These are phyloP conservation scores for Coix lacrymajobi DNA, from an alignment of 176 grass and related monocot genomes.

Conservation along the genomic window DNA sequence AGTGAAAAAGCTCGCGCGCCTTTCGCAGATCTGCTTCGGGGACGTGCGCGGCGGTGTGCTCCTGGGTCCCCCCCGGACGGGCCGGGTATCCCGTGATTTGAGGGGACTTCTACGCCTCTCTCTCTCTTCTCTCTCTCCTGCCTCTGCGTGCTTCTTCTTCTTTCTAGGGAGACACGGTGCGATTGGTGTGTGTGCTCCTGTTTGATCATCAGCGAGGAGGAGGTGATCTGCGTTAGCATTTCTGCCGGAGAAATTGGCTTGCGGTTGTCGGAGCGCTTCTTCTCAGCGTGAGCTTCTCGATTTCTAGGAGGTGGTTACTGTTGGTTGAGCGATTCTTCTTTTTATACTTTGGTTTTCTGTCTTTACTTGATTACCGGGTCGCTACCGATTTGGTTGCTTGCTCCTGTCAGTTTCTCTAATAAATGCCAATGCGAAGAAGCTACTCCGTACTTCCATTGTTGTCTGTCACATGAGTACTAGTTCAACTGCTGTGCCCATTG, in stretches of 20 bases:
- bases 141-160: background rate
- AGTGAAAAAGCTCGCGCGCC: background rate
- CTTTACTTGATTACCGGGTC: background rate
- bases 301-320: conserved; percentile 1
- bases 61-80: conserved; percentile 29
- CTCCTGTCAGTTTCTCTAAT: conserved; percentile 16
- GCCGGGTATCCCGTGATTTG: conserved; percentile 36
- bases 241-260: background rate
- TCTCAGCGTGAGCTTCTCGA: background rate
- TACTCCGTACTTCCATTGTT: conserved; percentile 8
- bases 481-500: background rate
- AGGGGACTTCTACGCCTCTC: background rate
- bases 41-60: conserved; percentile 31
- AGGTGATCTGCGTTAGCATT: conserved; percentile 5
- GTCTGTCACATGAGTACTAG: background rate
- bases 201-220: background rate
- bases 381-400: conserved; percentile 8
- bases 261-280: background rate
- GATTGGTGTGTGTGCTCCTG: conserved; percentile 22
- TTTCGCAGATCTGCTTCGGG: conserved; percentile 33
- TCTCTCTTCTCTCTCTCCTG: background rate
- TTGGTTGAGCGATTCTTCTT: background rate
- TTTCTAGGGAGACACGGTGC: background rate
- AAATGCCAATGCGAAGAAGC: conserved; percentile 28
- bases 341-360: background rate